These are phyloP conservation scores for Delonix regia DNA, from an alignment of 306 rosid genomes.

Conservation along the genomic window DNA sequence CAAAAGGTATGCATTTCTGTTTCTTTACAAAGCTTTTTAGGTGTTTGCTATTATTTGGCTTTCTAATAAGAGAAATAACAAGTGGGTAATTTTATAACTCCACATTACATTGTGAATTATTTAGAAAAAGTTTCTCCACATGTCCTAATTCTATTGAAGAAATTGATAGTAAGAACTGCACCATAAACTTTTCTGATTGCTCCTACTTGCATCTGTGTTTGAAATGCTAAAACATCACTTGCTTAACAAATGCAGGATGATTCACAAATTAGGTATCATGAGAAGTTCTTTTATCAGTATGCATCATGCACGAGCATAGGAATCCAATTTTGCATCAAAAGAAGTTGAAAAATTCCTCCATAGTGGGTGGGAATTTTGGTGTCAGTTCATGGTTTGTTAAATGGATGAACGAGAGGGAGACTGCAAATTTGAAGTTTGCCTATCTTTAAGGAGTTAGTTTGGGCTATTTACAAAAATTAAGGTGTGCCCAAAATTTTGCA, in stretches of 20 bases:
- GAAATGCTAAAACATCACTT: slow-evolving; percentile 13
- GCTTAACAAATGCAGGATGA: slow-evolving; percentile 32
- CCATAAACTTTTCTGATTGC: too few relatives aligned
- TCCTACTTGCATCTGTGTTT: not conserved
- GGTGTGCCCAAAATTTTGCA: slow-evolving; percentile 38
- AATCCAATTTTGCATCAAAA: slow-evolving; percentile 33
- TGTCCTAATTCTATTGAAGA: too few relatives aligned
- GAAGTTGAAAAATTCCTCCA: slow-evolving; percentile 19
- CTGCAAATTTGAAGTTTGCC: slow-evolving; percentile 27
- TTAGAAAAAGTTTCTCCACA: too few relatives aligned
- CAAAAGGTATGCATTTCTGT: slow-evolving; percentile 29
- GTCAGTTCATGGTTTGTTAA: slow-evolving; percentile 37
- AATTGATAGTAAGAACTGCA: too few relatives aligned
- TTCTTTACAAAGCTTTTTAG: not conserved
- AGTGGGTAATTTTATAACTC: not conserved
- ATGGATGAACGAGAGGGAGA: slow-evolving; percentile 28
- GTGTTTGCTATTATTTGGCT: not conserved
- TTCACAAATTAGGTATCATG: slow-evolving; percentile 18
- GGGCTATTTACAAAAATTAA: slow-evolving; percentile 26
- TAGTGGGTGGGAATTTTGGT: slow-evolving; percentile 38
- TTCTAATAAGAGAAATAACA: not conserved
- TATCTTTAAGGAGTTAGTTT: slow-evolving; percentile 19
- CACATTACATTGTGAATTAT: not conserved
- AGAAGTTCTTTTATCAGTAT: slow-evolving; percentile 5
- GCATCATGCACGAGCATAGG: slow-evolving; percentile 23